Base-by-base conservation (phyloP, 2,329 filamentous ascomycete species). In the Dothistroma septosporum region DNA sequence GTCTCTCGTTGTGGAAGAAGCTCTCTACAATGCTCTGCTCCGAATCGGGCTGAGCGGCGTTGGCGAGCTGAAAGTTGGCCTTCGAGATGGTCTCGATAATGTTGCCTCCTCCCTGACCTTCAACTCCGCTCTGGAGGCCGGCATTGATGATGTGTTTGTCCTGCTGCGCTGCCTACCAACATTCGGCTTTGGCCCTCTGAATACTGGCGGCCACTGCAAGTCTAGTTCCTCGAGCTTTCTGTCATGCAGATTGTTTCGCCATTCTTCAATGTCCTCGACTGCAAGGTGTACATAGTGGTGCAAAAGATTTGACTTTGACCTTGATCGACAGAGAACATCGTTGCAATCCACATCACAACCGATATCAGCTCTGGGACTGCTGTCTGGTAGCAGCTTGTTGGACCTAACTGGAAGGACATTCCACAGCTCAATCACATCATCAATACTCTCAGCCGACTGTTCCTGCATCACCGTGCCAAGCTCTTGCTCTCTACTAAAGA, bases 371-470 rank as follows among this genome's bases (percentile, higher is more conserved):
- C 44, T 49, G 1, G 37, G 14, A 33, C 52, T 37, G 11, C 28
- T 9, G 35, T 59, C 60, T 19, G 57, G 53, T 19, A 62, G 14
- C 9, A 62, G 53, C 24, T 41, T 62, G 4, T 55, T 52, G 4
- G 41, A 47, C 28, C 47, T 55, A 10, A 56, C 52, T 1, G 46
- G 33, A 11, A 61, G 10, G 0, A 47, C 12, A 21, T 59, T 62
- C 58, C 62, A 62, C 24, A 62, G 46, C 37, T 64, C 58, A 24
- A 63, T 57, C 28, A 63, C 60, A 63, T 64, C 61, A n/a, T 61
- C 62, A 1, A 41, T 33, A 48, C 35, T 53, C 19, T 53, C 53
- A 4, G 62, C 62, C 14, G 22, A 46, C n/a, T 60, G 21, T 24
- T 62, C 64, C 48, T 65, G 64, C 58, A 64, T 62, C 24, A 64